phyloP scores from a whole-genome alignment of 331 rosid genomes.

The Quercus lobata region DNA sequence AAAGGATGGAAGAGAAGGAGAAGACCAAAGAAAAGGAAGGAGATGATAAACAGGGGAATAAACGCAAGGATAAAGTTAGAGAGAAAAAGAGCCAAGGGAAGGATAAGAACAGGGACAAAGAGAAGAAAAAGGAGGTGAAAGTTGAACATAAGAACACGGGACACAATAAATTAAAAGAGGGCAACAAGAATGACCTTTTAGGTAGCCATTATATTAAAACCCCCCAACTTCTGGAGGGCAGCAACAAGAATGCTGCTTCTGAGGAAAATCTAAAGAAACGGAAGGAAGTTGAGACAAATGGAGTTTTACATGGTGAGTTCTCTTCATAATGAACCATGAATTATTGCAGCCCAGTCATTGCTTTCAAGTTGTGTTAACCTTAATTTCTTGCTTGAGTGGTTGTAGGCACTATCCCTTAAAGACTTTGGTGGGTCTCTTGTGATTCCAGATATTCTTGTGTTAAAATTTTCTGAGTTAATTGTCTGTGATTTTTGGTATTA shows the following conservation, averaged over 20 bases:
- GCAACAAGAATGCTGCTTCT: constrained; percentile 33
- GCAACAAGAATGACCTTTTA: constrained; percentile 31
- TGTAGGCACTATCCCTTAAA: constrained; percentile 14
- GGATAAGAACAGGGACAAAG: constrained; percentile 74
- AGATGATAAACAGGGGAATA: constrained; percentile 41
- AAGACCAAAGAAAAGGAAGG: constrained; percentile 47
- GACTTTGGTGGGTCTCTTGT: constrained; percentile 16
- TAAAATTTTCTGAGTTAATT: background rate
- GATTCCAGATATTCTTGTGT: constrained; percentile 4
- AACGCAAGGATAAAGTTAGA: constrained; percentile 51
- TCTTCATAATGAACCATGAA: constrained; percentile 24
- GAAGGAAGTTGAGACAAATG: constrained; percentile 70
- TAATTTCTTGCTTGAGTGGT: constrained; percentile 16
- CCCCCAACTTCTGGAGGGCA: constrained; percentile 36
- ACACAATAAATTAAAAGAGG: constrained; percentile 48
- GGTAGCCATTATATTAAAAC: constrained; percentile 30
- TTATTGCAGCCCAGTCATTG: constrained; percentile 22
- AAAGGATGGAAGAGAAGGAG: constrained; percentile 36
- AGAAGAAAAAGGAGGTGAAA: constrained; percentile 64
- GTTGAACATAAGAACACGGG: constrained; percentile 36
- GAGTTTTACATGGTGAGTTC: constrained; percentile 82
- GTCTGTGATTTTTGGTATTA: background rate
- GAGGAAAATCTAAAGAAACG: constrained; percentile 69
- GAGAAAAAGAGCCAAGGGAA: constrained; percentile 71
- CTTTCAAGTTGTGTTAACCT: constrained; percentile 23